phyloP scores from a whole-genome alignment of 73 alveolate genomes.

The Paramecium caudatum region DNA sequence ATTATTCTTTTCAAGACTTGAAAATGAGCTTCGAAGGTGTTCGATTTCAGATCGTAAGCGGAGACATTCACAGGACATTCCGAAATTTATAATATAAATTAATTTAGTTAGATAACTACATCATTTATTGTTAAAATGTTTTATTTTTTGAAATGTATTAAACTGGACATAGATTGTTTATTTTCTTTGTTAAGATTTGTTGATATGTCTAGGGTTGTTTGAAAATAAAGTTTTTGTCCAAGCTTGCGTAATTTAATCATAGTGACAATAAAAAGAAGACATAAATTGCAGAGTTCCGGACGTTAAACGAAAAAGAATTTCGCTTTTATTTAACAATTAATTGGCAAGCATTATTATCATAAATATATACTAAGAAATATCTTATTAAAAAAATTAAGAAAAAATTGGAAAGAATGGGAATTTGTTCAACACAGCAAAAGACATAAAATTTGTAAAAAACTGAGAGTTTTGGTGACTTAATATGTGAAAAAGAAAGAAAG shows the following conservation, averaged over 20 bases:
- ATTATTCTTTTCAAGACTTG: not conserved
- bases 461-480: not conserved
- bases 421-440: not conserved
- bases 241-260: not conserved
- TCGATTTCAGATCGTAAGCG: constrained; percentile 35
- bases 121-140: too few species aligned
- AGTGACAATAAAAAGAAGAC: not conserved
- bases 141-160: not conserved
- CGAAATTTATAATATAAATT: too few species aligned
- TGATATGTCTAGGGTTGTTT: not conserved
- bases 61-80: constrained; percentile 27
- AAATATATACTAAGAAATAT: not conserved
- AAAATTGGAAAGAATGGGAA: constrained; percentile 44
- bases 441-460: not conserved
- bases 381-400: not conserved
- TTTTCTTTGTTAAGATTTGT: not conserved
- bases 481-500: not conserved
- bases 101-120: too few species aligned
- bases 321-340: not conserved
- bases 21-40: not conserved
- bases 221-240: not conserved
- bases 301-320: too few species aligned
- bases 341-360: not conserved
- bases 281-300: too few species aligned
- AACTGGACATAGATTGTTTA: not conserved